phyloP scores from a whole-genome alignment of 352 stramenopile species.

The Thraustochytrium striatum region DNA sequence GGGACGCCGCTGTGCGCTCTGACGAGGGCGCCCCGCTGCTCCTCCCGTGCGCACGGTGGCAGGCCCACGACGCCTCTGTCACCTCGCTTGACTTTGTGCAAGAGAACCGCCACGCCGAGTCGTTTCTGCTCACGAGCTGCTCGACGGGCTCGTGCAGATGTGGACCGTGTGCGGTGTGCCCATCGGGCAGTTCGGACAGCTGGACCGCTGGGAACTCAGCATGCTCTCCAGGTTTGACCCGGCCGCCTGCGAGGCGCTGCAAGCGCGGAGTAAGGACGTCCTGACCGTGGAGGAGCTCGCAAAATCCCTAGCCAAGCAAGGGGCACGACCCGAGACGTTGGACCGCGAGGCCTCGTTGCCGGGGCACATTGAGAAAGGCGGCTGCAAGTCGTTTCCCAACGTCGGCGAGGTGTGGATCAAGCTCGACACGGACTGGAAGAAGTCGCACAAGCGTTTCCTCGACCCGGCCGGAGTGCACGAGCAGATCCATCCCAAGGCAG shows the following conservation, averaged over 20 bases:
- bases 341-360: no score
- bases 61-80: constrained; percentile 16
- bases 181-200: constrained; percentile 50
- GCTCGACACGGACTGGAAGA: constrained; percentile 24
- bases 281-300: not conserved
- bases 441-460: not conserved
- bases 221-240: not conserved
- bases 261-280: not conserved
- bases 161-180: constrained; percentile 50
- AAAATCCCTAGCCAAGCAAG: not conserved
- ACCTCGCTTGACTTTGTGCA: constrained; percentile 16
- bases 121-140: constrained; percentile 51
- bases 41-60: constrained; percentile 4
- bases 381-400: constrained; percentile 2
- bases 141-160: constrained; percentile 49
- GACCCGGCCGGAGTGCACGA: not conserved
- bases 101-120: constrained; percentile 27
- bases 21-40: not conserved
- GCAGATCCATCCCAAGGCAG: not conserved
- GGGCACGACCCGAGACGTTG: no score
- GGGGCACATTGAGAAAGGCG: no score
- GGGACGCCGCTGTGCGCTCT: not conserved
- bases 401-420: constrained; percentile 43
- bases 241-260: not conserved
- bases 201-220: constrained; percentile 24